A percentile compares a stretch with the other conserved stretches of the same genome.
phyloP scores from a whole-genome alignment of 2,329 filamentous ascomycete species.

The Trichoderma polysporum region DNA sequence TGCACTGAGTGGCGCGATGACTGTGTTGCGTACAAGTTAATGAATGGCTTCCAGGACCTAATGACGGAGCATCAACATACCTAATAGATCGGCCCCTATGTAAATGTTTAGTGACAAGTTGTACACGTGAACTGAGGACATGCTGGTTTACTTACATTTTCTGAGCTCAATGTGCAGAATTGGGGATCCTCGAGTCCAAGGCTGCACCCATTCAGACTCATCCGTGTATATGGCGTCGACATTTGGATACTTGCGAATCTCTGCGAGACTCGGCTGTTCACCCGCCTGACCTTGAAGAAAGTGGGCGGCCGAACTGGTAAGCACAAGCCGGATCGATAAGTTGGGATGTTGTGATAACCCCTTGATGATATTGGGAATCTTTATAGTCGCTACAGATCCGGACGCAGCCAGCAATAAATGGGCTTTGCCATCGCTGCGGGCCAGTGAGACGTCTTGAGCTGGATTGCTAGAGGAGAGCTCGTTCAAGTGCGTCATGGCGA shows the following conservation, averaged over 20 bases:
- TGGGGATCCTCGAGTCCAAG: slow-evolving; percentile 74
- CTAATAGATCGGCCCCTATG: slow-evolving; percentile 61
- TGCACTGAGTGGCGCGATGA: slow-evolving; percentile 78
- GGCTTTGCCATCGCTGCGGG: slow-evolving; percentile 40
- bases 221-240: slow-evolving; percentile 82
- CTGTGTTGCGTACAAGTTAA: slow-evolving; percentile 25
- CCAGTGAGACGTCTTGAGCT: slow-evolving; percentile 35
- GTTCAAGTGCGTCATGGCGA: neutral
- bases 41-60: neutral
- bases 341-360: slow-evolving; percentile 52
- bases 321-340: slow-evolving; percentile 80
- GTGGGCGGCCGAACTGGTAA: slow-evolving; percentile 69
- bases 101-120: neutral
- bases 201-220: slow-evolving; percentile 76
- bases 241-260: slow-evolving; percentile 60
- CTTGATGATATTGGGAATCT: slow-evolving; percentile 66
- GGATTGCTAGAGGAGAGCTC: slow-evolving; percentile 24
- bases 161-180: slow-evolving; percentile 91
- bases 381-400: slow-evolving; percentile 80
- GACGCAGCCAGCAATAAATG: slow-evolving; percentile 45
- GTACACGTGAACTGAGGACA: accelerated
- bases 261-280: slow-evolving; percentile 71
- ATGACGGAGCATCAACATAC: neutral
- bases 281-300: slow-evolving; percentile 74
- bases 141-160: slow-evolving; percentile 41